These are phyloP conservation scores for Leccinum truebloodii DNA, from an alignment of 768 basidiomycete genomes.

Conservation along the genomic window DNA sequence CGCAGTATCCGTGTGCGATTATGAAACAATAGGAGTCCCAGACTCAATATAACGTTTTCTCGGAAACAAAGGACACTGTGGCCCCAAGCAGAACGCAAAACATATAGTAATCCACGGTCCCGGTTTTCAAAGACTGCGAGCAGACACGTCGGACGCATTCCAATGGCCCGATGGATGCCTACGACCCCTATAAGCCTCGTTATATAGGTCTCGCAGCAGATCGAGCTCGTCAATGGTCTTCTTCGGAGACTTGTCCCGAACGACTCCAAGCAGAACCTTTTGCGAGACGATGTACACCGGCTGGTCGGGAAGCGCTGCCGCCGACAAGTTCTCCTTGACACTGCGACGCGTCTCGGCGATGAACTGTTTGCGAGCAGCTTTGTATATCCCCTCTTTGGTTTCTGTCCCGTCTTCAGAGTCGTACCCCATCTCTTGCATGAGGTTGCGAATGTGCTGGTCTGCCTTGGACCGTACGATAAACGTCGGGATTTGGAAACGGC, in stretches of 20 bases:
- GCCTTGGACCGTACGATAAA: constrained; percentile 40
- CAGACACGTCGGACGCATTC: constrained; percentile 2
- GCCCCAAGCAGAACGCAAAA: too few species aligned
- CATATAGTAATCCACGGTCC: neutral
- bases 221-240: constrained; percentile 31
- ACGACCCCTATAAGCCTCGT: constrained; percentile 15
- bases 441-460: constrained; percentile 32
- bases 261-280: constrained; percentile 23
- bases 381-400: constrained; percentile 22
- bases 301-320: constrained; percentile 30
- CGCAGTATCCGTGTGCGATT: too few species aligned
- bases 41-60: neutral
- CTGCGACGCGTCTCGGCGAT: constrained; percentile 28
- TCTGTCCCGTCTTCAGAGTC: constrained; percentile 25
- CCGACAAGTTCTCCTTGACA: constrained; percentile 25
- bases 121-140: constrained; percentile 14
- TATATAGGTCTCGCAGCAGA: constrained; percentile 25
- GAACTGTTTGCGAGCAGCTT: constrained; percentile 28
- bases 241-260: constrained; percentile 24
- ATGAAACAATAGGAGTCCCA: neutral
- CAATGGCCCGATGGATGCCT: constrained; percentile 10
- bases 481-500: constrained; percentile 36
- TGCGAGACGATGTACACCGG: constrained; percentile 33
- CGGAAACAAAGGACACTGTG: neutral
- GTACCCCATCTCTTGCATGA: constrained; percentile 29